Evolutionary conservation across 495 filamentous ascomycete species (phyloP).

Genomic region (Tuber microsphaerosporum): DNA sequence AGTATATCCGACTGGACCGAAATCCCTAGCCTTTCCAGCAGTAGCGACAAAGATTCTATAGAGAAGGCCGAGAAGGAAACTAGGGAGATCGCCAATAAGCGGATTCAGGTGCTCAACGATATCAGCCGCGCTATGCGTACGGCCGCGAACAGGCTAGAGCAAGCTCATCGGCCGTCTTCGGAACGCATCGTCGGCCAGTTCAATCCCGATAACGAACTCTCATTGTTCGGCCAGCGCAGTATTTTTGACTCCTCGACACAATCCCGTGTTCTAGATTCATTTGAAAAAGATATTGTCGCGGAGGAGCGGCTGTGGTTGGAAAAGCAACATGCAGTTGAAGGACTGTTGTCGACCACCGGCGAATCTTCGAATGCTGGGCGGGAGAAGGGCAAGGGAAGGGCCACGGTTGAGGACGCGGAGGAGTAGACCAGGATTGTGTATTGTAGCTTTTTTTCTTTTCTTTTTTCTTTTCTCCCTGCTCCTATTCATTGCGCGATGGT

Average conservation of each 20-base stretch:
- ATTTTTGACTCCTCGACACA: constrained; percentile 27
- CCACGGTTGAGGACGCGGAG: constrained; percentile 5
- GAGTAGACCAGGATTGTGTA: background rate
- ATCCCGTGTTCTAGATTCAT: constrained; percentile 21
- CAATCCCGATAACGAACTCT: constrained; percentile 23
- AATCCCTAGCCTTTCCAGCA: constrained; percentile 23
- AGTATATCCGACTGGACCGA: constrained; percentile 37
- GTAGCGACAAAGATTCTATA: constrained; percentile 18
- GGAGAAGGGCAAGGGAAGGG: constrained; percentile 26
- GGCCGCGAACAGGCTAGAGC: constrained; percentile 24
- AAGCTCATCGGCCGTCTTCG: constrained; percentile 9
- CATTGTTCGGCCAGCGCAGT: constrained; percentile 34
- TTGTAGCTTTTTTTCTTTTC: background rate
- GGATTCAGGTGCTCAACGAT: constrained; percentile 34
- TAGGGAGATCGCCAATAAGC: constrained; percentile 24
- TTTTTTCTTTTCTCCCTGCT: background rate
- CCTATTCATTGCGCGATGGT: background rate
- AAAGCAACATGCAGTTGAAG: constrained; percentile 25
- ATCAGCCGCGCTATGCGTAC: constrained; percentile 23
- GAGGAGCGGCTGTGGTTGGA: constrained; percentile 24
- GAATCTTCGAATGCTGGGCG: background rate
- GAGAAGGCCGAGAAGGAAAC: constrained; percentile 32
- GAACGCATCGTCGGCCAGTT: constrained; percentile 16
- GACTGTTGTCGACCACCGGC: constrained; percentile 12
- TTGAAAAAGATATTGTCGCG: constrained; percentile 28